A percentile compares a stretch with the other conserved stretches of the same genome.
These are phyloP conservation scores for Pyrus pyrifolia DNA, from an alignment of 306 rosid genomes.

Conservation along the genomic window DNA sequence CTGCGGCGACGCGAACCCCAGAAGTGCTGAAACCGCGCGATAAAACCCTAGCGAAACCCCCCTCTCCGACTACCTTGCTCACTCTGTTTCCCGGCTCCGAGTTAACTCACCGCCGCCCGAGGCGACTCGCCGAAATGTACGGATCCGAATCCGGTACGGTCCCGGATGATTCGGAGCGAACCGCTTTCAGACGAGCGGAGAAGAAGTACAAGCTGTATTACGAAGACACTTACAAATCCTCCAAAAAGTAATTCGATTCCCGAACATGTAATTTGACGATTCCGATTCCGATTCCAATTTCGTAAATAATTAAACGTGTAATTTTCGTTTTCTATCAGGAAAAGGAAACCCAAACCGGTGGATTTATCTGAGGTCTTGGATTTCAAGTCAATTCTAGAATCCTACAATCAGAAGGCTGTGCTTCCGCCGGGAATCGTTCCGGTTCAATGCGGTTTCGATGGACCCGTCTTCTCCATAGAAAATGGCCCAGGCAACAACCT, in stretches of 20 bases:
- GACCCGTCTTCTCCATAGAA: slow-evolving; percentile 60
- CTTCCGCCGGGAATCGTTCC: slow-evolving; percentile 47
- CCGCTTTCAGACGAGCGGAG: slow-evolving; percentile 85
- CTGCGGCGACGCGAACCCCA: background rate
- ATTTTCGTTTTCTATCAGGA: slow-evolving; percentile 31
- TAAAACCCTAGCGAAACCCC: background rate
- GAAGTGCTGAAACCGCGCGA: background rate
- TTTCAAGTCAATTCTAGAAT: slow-evolving; percentile 56
- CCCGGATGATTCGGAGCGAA: slow-evolving; percentile 57
- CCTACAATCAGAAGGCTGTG: slow-evolving; percentile 27
- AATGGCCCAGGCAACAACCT: slow-evolving; percentile 54
- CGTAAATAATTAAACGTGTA: background rate
- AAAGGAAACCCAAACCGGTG: slow-evolving; percentile 54
- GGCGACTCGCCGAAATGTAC: slow-evolving; percentile 39
- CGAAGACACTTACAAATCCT: slow-evolving; percentile 46
- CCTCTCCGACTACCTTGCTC: background rate
- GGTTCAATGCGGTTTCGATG: slow-evolving; percentile 24
- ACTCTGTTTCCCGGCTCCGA: background rate
- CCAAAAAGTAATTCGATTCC: slow-evolving; percentile 40
- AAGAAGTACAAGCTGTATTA: slow-evolving; percentile 91
- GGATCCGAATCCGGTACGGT: slow-evolving; percentile 54
- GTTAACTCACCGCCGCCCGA: background rate
- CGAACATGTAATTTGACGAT: background rate
- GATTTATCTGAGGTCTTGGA: slow-evolving; percentile 79
- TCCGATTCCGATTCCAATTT: background rate